A percentile compares a stretch with the other conserved stretches of the same genome.
Conservation (phyloP, 108 stramenopile species). For the Epithemia pelagica region DNA sequence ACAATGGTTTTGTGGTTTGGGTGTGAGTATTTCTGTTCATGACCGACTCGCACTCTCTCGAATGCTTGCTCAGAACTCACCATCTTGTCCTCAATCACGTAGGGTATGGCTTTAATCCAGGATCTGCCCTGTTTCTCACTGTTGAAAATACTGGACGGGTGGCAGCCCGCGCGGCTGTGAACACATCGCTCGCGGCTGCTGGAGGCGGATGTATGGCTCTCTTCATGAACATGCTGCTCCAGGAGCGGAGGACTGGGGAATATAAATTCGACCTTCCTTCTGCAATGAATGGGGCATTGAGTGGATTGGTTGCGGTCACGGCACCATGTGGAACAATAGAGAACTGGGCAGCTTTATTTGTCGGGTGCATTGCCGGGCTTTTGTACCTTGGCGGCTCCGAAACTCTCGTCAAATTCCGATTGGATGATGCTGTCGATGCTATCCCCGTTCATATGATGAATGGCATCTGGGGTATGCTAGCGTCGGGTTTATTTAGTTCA, state of each 20-base stretch:
- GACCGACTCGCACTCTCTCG: not conserved
- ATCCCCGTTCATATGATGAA: slow-evolving; percentile 83
- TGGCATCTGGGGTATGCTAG: slow-evolving; percentile 81
- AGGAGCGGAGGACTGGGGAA: slow-evolving; percentile 42
- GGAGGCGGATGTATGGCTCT: slow-evolving; percentile 42
- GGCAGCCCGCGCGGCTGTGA: slow-evolving; percentile 72
- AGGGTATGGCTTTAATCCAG: slow-evolving; percentile 93
- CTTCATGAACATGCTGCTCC: slow-evolving; percentile 33
- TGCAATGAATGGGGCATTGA: slow-evolving; percentile 56
- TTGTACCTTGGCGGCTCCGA: slow-evolving; percentile 54
- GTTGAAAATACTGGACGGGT: slow-evolving; percentile 39
- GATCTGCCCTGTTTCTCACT: slow-evolving; percentile 58
- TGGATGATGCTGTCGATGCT: slow-evolving; percentile 94
- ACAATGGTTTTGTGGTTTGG: slow-evolving; percentile 86
- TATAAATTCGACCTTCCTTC: slow-evolving; percentile 32
- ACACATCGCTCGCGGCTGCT: slow-evolving; percentile 61
- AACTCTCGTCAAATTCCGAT: slow-evolving; percentile 50
- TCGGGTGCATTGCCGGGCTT: slow-evolving; percentile 71
- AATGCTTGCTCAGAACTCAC: slow-evolving; percentile 27
- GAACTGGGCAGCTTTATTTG: slow-evolving; percentile 77
- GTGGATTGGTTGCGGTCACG: slow-evolving; percentile 79
- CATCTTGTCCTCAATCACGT: slow-evolving; percentile 41
- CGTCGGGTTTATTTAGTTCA: slow-evolving; percentile 68
- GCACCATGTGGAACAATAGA: slow-evolving; percentile 72
- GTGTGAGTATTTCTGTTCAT: slow-evolving; percentile 36